Conservation (phyloP, 2,329 filamentous ascomycete genomes). For the Xylariaceae sp. region DNA sequence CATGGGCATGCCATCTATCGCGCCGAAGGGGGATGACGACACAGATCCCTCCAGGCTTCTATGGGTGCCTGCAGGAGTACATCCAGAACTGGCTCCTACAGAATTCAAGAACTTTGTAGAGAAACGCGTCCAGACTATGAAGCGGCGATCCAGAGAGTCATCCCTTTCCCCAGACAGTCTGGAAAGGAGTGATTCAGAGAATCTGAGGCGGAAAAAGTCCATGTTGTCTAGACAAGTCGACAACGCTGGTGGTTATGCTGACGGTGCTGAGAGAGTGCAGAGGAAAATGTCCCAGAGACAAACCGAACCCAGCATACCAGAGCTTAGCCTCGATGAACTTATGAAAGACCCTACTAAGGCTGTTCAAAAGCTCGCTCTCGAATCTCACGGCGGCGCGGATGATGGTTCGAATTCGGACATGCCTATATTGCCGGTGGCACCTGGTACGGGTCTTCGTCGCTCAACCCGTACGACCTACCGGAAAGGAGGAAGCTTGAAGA, state of each 20-base stretch:
- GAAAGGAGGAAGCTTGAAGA: slow-evolving; percentile 80
- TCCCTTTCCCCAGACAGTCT: slow-evolving; percentile 56
- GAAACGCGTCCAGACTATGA: slow-evolving; percentile 85
- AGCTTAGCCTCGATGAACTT: slow-evolving; percentile 73
- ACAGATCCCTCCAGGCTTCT: slow-evolving; percentile 85
- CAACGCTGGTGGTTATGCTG: slow-evolving; percentile 68
- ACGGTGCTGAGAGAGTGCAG: slow-evolving; percentile 77
- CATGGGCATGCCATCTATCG: slow-evolving; percentile 67
- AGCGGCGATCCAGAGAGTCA: slow-evolving; percentile 73
- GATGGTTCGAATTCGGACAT: slow-evolving; percentile 61
- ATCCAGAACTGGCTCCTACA: slow-evolving; percentile 89
- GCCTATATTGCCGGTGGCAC: slow-evolving; percentile 77
- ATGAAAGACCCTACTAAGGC: slow-evolving; percentile 74
- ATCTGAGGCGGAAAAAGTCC: slow-evolving; percentile 82
- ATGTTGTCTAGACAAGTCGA: slow-evolving; percentile 94
- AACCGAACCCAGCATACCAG: slow-evolving; percentile 46
- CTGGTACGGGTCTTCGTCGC: slow-evolving; percentile 75
- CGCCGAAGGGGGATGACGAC: slow-evolving; percentile 69
- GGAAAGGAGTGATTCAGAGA: slow-evolving; percentile 53
- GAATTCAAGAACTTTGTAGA: slow-evolving; percentile 97
- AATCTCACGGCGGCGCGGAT: slow-evolving; percentile 41
- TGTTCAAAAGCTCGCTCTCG: slow-evolving; percentile 64
- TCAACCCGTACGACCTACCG: slow-evolving; percentile 91
- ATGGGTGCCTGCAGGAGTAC: slow-evolving; percentile 92
- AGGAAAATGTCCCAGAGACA: slow-evolving; percentile 61